Percentiles rank a stretch among this genome's conserved stretches.
phyloP scores from a whole-genome alignment of 208 protist species.

The Strigomonas culicis region DNA sequence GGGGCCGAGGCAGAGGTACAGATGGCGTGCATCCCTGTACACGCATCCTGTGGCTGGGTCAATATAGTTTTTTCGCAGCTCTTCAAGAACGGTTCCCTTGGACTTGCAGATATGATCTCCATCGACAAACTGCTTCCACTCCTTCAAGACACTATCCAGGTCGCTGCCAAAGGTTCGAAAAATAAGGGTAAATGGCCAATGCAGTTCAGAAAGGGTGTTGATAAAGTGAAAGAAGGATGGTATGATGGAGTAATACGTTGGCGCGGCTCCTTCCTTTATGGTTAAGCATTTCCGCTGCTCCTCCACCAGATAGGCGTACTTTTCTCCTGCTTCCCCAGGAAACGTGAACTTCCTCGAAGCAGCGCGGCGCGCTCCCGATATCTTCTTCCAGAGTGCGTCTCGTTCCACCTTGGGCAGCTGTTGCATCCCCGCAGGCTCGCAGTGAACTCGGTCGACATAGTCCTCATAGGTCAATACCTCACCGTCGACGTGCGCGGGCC shows the following conservation, averaged over 20 bases:
- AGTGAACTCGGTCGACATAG: conserved; percentile 56
- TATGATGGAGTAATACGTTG: conserved; percentile 54
- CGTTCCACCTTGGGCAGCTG: conserved; percentile 44
- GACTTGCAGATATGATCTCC: conserved; percentile 71
- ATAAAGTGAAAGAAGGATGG: conserved; percentile 84
- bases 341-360: conserved; percentile 62
- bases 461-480: conserved; percentile 53
- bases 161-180: conserved; percentile 89
- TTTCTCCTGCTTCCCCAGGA: conserved; percentile 43
- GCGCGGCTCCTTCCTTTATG: background rate
- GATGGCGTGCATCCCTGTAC: conserved; percentile 46
- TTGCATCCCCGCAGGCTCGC: conserved; percentile 70
- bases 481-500: background rate
- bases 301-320: conserved; percentile 64
- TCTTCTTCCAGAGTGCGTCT: conserved; percentile 51
- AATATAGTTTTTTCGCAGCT: conserved; percentile 31
- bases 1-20: conserved; percentile 75
- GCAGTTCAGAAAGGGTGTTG: conserved; percentile 72
- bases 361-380: conserved; percentile 42
- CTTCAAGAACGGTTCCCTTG: conserved; percentile 36
- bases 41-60: conserved; percentile 61
- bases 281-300: conserved; percentile 54
- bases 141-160: conserved; percentile 56
- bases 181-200: conserved; percentile 83
- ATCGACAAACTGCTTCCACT: conserved; percentile 75